Percentiles rank a stretch among this genome's conserved stretches.
Evolutionary conservation across 2,329 filamentous ascomycete species (phyloP).

Genomic region (Cadophora sp.): DNA sequence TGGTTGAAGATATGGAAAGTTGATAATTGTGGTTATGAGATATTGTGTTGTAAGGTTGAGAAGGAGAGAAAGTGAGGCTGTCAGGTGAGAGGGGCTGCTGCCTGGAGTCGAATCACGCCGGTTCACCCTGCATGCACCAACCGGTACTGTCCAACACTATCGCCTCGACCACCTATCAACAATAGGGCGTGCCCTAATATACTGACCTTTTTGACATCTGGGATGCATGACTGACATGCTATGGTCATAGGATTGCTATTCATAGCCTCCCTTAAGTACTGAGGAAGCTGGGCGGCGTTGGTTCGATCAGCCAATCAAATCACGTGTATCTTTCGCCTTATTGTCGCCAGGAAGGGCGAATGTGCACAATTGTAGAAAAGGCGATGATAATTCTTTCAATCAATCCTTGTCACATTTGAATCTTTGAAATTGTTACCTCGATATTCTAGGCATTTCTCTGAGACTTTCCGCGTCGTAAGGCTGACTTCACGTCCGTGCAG

Average conservation of each 20-base stretch:
- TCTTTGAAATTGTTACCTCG: no score
- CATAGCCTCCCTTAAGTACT: background rate
- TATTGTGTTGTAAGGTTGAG: background rate
- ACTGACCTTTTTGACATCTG: background rate
- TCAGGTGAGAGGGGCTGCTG: background rate
- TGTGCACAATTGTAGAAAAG: background rate
- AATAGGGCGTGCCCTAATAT: background rate
- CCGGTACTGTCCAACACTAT: background rate
- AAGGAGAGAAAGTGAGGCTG: background rate
- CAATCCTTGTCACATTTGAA: background rate
- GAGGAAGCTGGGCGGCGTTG: background rate
- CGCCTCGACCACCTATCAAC: background rate
- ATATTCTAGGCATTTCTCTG: background rate
- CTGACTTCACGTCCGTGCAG: no score
- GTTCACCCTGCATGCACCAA: background rate
- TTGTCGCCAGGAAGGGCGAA: background rate
- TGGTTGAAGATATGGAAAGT: background rate
- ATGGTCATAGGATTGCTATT: background rate
- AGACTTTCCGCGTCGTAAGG: background rate
- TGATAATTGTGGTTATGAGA: background rate
- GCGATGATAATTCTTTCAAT: background rate
- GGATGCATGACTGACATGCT: background rate
- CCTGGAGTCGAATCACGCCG: background rate
- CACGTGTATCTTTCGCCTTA: background rate
- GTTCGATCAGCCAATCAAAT: background rate